Evolutionary conservation across 805 yeast genomes (phyloP), one percentile per base, ranked within the genome.

Genomic region (Candida germanica): DNA sequence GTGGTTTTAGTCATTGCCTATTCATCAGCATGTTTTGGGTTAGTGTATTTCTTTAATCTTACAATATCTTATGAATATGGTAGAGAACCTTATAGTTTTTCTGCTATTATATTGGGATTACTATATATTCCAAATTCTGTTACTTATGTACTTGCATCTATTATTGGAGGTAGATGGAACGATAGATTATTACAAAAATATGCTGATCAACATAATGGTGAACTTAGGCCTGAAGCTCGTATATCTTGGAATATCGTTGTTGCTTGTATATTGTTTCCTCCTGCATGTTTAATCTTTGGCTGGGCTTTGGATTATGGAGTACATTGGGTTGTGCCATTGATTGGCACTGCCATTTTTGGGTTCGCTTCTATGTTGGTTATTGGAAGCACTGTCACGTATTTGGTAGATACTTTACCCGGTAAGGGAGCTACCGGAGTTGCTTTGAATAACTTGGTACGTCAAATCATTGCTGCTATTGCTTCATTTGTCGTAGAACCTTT

Each of bases 381-480:
- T 47, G 93, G 94, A 3, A 77, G 86, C 6, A 82, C 87, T 0
- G 75, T 82, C 3, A 86, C 95, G 0, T 87, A 86, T 51, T 61
- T 87, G 38, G 88, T 87, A 1, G 96, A 87, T 51, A 77, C 87
- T 1, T 66, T 87, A 29, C 95, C 96, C 0, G 94, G 95, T 0
- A 72, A 80, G 49, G 94, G 95, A 27, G 89, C 95, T 10, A 83
- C 95, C 0, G 95, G 94, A 1, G 85, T 87, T 32, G 95, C 95
- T 0, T 56, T 87, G 33, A 87, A 84, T 50, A 87, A 87, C 52
- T 70, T 87, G 38, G 66, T 82, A 13, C 69, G 96, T 48, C 83
- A 79, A 69, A 61, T 77, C 2, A 61, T 83, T 40, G 95, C 95
- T 1, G 86, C 94, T 0, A 67, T 71, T 2, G 89, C 87, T 8